phyloP scores from a whole-genome alignment of 2,329 filamentous ascomycete genomes.

The Phaeosphaeria sp. region DNA sequence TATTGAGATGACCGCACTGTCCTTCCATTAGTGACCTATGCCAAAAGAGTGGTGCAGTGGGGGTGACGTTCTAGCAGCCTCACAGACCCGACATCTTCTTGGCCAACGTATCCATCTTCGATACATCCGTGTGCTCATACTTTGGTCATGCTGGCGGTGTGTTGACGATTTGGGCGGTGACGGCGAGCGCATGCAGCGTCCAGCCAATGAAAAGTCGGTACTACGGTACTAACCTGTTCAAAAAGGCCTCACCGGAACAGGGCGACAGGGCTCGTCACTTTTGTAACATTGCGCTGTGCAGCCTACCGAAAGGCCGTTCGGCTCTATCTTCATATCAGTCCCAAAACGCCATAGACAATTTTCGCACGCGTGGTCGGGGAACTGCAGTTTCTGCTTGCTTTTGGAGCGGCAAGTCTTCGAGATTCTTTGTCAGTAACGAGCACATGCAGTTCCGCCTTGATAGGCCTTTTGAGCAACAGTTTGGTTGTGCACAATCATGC shows the following conservation, averaged over 20 bases:
- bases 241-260: slow-evolving; percentile 33
- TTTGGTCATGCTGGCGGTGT: slow-evolving; percentile 22
- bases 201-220: slow-evolving; percentile 18
- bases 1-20: background rate
- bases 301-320: slow-evolving; percentile 19
- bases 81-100: slow-evolving; percentile 1
- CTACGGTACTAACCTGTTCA: slow-evolving; percentile 11
- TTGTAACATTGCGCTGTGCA: slow-evolving; percentile 30
- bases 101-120: slow-evolving; percentile 3
- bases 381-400: slow-evolving; percentile 11
- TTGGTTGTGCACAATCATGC: background rate
- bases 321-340: slow-evolving; percentile 17
- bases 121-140: slow-evolving; percentile 1
- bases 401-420: background rate
- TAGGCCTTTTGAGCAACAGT: background rate
- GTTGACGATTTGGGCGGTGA: slow-evolving; percentile 23
- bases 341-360: slow-evolving; percentile 12
- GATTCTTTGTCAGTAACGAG: background rate
- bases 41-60: slow-evolving; percentile 10
- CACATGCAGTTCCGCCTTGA: background rate
- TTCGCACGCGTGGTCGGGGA: slow-evolving; percentile 28
- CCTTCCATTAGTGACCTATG: background rate
- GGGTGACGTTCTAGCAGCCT: slow-evolving; percentile 15
- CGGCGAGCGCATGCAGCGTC: slow-evolving; percentile 3
- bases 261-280: slow-evolving; percentile 6